phyloP scores from a whole-genome alignment of 495 filamentous ascomycete genomes.

The Penicillium fimorum region DNA sequence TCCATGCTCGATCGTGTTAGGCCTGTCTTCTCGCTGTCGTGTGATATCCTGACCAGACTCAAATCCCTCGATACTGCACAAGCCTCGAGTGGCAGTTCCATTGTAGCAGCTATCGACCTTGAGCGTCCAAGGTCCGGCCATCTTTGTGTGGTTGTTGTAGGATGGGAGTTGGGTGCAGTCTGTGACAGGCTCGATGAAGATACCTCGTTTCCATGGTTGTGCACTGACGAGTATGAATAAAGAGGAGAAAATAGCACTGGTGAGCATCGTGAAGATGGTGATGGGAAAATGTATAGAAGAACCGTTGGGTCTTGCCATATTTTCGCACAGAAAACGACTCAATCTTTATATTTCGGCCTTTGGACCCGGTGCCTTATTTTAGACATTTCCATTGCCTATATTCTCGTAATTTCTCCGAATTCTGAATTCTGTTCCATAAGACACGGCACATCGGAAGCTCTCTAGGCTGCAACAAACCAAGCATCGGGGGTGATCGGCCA shows the following conservation, averaged over 20 bases:
- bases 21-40: constrained; percentile 8
- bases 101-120: constrained; percentile 8
- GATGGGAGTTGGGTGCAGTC: constrained; percentile 14
- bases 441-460: no score
- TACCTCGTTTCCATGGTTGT: constrained; percentile 2
- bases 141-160: constrained; percentile 15
- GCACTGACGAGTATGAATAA: constrained; percentile 6
- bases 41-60: constrained; percentile 11
- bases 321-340: not conserved
- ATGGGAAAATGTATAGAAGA: not conserved
- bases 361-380: not conserved
- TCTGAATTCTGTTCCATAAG: no score
- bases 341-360: not conserved
- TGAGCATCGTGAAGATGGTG: not conserved
- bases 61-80: constrained; percentile 16
- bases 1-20: constrained; percentile 10
- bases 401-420: no score
- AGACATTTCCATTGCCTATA: no score
- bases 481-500: not conserved
- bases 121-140: constrained; percentile 18
- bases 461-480: constrained; percentile 1
- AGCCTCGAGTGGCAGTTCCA: not conserved
- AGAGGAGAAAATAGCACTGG: not conserved
- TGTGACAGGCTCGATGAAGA: not conserved
- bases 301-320: not conserved